Evolutionary conservation across 163 green algal genomes (phyloP), one percentile per base, ranked within the genome.

Genomic region (Scenedesmus sp.): DNA sequence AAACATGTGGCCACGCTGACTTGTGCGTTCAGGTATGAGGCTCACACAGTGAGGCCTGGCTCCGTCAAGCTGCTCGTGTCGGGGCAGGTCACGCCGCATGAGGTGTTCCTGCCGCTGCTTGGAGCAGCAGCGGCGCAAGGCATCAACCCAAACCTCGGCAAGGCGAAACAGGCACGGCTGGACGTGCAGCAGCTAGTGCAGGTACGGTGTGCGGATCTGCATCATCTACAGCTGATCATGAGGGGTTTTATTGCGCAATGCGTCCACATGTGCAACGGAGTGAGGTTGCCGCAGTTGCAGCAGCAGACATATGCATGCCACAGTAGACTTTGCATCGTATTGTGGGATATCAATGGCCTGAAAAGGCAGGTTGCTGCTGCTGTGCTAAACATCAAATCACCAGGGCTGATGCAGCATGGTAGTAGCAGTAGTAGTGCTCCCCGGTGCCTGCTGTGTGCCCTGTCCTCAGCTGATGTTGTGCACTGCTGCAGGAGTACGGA

Each of bases 91-190:
- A 44, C 46, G 35, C 88, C 88, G 16, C 40, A 85, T 0, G 88
- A 89, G 81, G 20, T 92, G 49, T 92, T 92, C 37, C n/a, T 80
- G 49, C 88, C 88, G 26, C 88, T 92, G 88, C 70, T 92, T 43
- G 81, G 65, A 18, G 88, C 88, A 35, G 88, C 88, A n/a, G 80
- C 46, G n/a, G 44, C 56, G n/a, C 59, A 61, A 33, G 88, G 88
- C 9, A 68, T 92, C 10, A 89, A 92, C 65, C 88, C 88, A 13
- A 92, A 92, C 81, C 88, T 92, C 3, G 88, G 88, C 44, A 70
- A n/a, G 42, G 59, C 81, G 1, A 49, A 22, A 24, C 15, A 37
- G 13, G 16, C 30, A 10, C 79, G 33, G 46, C 88, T 92, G 15
- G 82, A 92, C 51, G 87, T 91, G 16, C 56, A 78, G 87, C 26